Conservation (phyloP, 306 rosid species). For the Rubus idaeus region DNA sequence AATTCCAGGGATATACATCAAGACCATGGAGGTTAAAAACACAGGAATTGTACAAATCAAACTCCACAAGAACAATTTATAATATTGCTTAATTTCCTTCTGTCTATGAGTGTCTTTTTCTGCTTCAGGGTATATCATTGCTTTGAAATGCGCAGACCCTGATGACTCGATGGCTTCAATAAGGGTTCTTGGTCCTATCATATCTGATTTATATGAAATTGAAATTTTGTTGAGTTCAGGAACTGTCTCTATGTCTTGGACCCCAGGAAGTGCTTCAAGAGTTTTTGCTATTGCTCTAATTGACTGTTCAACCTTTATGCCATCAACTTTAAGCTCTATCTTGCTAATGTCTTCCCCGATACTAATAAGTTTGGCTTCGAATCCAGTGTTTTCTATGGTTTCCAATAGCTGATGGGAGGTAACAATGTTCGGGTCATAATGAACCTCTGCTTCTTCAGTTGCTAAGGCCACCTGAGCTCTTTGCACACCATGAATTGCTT, state of each 20-base stretch:
- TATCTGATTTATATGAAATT: slow-evolving; percentile 60
- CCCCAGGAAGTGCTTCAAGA: slow-evolving; percentile 57
- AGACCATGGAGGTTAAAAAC: slow-evolving; percentile 76
- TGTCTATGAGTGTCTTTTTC: slow-evolving; percentile 46
- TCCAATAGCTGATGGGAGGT: slow-evolving; percentile 42
- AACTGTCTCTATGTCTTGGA: slow-evolving; percentile 33
- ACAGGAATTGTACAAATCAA: slow-evolving; percentile 61
- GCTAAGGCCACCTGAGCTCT: slow-evolving; percentile 70
- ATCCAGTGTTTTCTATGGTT: slow-evolving; percentile 57
- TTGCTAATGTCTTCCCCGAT: slow-evolving; percentile 64
- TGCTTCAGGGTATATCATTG: slow-evolving; percentile 51
- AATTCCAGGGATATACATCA: slow-evolving; percentile 65
- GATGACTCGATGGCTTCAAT: slow-evolving; percentile 61
- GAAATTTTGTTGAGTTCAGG: slow-evolving; percentile 41
- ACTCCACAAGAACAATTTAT: slow-evolving; percentile 58
- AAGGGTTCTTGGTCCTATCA: slow-evolving; percentile 75
- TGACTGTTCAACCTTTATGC: slow-evolving; percentile 30
- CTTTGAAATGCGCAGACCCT: slow-evolving; percentile 62
- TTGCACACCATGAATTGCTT: slow-evolving; percentile 49
- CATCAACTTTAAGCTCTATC: slow-evolving; percentile 65
- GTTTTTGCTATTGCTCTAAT: slow-evolving; percentile 35
- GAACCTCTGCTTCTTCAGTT: slow-evolving; percentile 76
- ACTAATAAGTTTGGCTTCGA: slow-evolving; percentile 52
- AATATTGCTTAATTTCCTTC: slow-evolving; percentile 53
- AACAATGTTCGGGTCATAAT: slow-evolving; percentile 55